Conservation (phyloP, 2,329 filamentous ascomycete genomes). For the Talaromyces sp. region DNA sequence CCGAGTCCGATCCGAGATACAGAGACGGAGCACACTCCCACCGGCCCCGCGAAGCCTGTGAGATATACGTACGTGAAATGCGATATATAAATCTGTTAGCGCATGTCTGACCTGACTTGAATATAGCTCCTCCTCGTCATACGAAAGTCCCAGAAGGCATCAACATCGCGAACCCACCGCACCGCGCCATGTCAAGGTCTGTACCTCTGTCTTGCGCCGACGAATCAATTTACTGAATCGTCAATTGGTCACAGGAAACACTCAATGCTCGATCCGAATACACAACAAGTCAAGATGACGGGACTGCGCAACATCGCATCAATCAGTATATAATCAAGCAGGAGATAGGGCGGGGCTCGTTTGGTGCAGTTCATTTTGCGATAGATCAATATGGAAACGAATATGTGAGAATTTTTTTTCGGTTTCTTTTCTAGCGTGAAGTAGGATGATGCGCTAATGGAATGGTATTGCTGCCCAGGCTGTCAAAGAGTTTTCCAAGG, state of each 20-base stretch:
- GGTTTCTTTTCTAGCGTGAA: too few species aligned
- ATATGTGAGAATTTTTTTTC: slow-evolving; percentile 63
- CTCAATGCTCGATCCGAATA: slow-evolving; percentile 85
- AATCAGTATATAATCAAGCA: slow-evolving; percentile 94
- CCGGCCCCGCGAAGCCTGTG: slow-evolving; percentile 18
- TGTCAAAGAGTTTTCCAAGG: slow-evolving; percentile 96
- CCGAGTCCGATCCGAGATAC: slow-evolving; percentile 10
- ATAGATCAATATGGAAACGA: slow-evolving; percentile 85
- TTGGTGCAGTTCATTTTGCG: slow-evolving; percentile 86
- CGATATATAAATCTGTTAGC: not conserved
- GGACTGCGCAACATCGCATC: slow-evolving; percentile 74
- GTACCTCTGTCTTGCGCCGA: slow-evolving; percentile 15
- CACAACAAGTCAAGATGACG: slow-evolving; percentile 76
- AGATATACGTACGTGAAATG: slow-evolving; percentile 26
- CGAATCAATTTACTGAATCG: slow-evolving; percentile 16
- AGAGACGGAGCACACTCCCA: slow-evolving; percentile 14
- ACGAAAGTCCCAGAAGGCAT: slow-evolving; percentile 61
- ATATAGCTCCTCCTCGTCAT: slow-evolving; percentile 52
- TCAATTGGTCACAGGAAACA: slow-evolving; percentile 61
- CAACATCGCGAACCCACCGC: slow-evolving; percentile 58
- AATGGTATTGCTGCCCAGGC: slow-evolving; percentile 54
- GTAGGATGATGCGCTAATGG: not conserved
- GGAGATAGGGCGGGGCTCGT: slow-evolving; percentile 95
- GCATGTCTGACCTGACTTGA: not conserved
- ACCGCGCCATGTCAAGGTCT: slow-evolving; percentile 58